Base-by-base conservation (phyloP, 1,284 basidiomycete species). In the Ceratorhiza oryzae-sativae region DNA sequence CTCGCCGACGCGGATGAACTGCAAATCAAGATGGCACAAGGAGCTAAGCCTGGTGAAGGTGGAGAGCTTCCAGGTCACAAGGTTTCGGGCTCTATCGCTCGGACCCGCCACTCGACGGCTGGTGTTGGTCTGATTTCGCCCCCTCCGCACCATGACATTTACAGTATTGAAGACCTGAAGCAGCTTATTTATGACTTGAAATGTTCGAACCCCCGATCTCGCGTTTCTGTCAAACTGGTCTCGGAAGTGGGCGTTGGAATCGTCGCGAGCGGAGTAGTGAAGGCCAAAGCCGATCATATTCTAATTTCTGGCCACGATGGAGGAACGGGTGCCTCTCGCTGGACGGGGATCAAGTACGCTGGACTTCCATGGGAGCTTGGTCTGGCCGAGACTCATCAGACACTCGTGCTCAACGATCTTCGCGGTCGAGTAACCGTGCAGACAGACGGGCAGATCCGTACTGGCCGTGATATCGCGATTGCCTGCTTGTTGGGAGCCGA, bases 11-110 rank as follows among this genome's bases (percentile, higher is more conserved):
- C 95, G 9, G 93, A 97, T 79, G 95, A 97, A 80, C 86, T 98
- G 6, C 95, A 98, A 81, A 97, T 97, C 80, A 98, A 98, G 84
- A 97, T 97, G 95, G 95, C 95, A 10, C 95, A 98, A 81, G 95
- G 95, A 62, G 95, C 95, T 27, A 98, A 98, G 83, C 95, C 95
- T 23, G 95, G 95, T 45, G 95, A 98, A 82, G 95, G 95, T 76
- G 95, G 95, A 80, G 95, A 97, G 82, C 86, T 98, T 73, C 95
- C 95, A 1, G 95, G 95, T 53, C 94, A 97, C 84, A 98, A 98
- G 80, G 95, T 98, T 30, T 97, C 94, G 18, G 84, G 82, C 36
- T 93, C 94, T 41, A 98, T 98, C 79, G 95, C 95, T 75, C 90
- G 94, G 75, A 98, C 95, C 63, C 93, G 95, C 77, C 95, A 97